Percentiles rank a stretch among this genome's conserved stretches.
These are phyloP conservation scores for Botrytis hyacinthi DNA, from an alignment of 2,329 filamentous ascomycete genomes.

Conservation along the genomic window DNA sequence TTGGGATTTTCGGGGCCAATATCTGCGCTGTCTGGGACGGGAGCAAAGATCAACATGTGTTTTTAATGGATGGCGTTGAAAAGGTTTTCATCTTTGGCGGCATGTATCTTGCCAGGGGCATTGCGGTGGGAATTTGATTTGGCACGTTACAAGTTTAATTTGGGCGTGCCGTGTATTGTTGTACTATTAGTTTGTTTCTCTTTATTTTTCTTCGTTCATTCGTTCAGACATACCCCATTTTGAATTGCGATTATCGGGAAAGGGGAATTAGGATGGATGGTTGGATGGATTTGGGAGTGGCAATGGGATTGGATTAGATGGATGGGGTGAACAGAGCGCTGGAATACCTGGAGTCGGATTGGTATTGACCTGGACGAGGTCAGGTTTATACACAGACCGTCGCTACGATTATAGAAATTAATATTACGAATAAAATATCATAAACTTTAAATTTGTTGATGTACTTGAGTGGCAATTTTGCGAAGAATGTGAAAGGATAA, in stretches of 20 bases:
- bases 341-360: background rate
- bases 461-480: background rate
- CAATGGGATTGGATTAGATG: conserved; percentile 6
- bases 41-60: conserved; percentile 11
- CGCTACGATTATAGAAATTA: conserved; percentile 7
- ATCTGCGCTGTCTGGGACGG: background rate
- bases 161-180: conserved; percentile 7
- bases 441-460: background rate
- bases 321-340: background rate
- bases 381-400: conserved; percentile 14
- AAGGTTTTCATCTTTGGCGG: conserved; percentile 11
- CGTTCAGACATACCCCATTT: conserved; percentile 8
- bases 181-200: conserved; percentile 8
- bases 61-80: conserved; percentile 19
- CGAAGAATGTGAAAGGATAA: background rate
- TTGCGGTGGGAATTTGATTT: background rate
- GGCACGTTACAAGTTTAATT: background rate
- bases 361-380: background rate
- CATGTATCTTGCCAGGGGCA: conserved; percentile 7
- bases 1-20: background rate
- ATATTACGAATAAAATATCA: background rate
- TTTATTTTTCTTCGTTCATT: conserved; percentile 1
- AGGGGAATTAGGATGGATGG: background rate
- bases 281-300: background rate
- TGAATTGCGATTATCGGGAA: background rate